Base-by-base conservation (phyloP, 164 flowering plant species). In the Nymphaea thermarum region DNA sequence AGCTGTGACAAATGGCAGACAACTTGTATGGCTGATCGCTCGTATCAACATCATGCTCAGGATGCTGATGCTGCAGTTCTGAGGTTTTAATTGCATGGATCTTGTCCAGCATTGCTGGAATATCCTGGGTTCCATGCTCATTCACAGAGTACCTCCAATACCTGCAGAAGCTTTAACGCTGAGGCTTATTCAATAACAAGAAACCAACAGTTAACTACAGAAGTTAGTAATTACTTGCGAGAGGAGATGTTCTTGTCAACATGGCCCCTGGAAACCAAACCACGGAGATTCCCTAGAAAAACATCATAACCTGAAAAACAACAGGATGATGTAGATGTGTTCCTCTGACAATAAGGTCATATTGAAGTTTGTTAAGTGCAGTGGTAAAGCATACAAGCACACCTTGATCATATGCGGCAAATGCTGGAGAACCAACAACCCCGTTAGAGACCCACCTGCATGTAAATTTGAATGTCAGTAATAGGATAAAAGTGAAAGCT, bases 331-430 rank as follows among this genome's bases (percentile, higher is more conserved):
- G 66, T 6, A 25, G 36, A 25, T 25, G 36, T 25, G 1, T 25
- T 25, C 36, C 36, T 25, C 36, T 25, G 36, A 25, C 1, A 25
- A 25, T 25, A 25, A 25, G 36, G 36, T 0, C 36, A 25, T 25
- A 25, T 25, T 25, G 36, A 25, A 25, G 36, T 25, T 25, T 25
- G 36, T 25, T 25, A 1, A 25, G 36, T 25, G 36, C 1, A 25
- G 36, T 25, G 36, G 36, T 25, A 25, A 25, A 25, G 36, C 36
- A 25, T 25, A 25, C 7, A 7, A 51, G 11, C 25, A 68, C 64
- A 95, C 99, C 99, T 86, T 92, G 93, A 82, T 95, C 99, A 73
- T 74, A 94, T 43, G 99, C 99, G 66, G 99, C 99, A 85, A 94
- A 94, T 60, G 96, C 98, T 72, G 99, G 99, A 78, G 97, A 92